Evolutionary conservation across 192 early-diverging fungal species (phyloP), one percentile per base, ranked within the genome.

Genomic region (Entomortierella parvispora): DNA sequence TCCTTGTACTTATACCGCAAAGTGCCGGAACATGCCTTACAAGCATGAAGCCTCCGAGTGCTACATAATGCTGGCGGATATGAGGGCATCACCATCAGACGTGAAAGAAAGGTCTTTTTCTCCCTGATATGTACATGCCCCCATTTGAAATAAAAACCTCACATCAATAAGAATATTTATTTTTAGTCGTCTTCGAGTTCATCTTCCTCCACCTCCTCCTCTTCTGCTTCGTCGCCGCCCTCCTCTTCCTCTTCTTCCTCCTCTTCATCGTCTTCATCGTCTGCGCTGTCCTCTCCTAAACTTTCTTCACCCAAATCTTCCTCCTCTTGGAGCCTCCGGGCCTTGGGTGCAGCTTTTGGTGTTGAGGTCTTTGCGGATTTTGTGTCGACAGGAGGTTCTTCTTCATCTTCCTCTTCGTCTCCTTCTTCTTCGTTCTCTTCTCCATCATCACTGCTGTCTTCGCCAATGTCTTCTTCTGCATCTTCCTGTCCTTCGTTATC

Each of bases 231-330:
- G 25, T 69, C 67, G 3, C 37, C 48, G 20, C 20, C 68, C 6
- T 69, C 57, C 1, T 42, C 65, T 5, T 58, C 55, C 7, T 51
- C 55, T 17, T 68, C 65, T n/a, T 68, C 55, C 6, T 58, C 65
- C 0, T 45, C 66, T 0, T 68, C 66, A 0, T 68, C 66, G 0
- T 59, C 67, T 0, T 54, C 50, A 2, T 61, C 67, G 18, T 60
- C 68, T 31, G 52, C 46, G 22, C 44, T 43, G 4, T 60, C 66
- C 12, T 68, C 57, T 25, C 37, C 66, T n/a, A 23, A 15, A 34
- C n/a, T 54, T n/a, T 65, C 62, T 5, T 58, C 66, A 1, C 58
- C 66, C 6, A 58, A 53, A 47, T 63, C 69, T 4, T 58, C 61
- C 7, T 63, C 62, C 34, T 71, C 47, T 3, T 46, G n/a, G n/a